Base-by-base conservation (phyloP, 345 rosid genomes). In the Lepidium aucheri region DNA sequence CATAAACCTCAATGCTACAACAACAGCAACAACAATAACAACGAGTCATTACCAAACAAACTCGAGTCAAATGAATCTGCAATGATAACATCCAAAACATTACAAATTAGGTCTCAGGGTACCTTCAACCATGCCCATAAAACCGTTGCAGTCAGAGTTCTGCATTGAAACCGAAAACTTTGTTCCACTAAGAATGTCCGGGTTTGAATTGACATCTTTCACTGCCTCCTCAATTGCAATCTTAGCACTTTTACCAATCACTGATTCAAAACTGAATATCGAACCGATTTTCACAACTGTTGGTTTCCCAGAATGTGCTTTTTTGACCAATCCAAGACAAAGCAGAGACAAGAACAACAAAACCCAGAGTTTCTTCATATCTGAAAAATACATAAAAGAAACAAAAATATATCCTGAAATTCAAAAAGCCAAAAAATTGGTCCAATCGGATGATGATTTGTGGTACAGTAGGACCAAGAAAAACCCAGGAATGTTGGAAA, bases 41-140 rank as follows among this genome's bases (percentile, higher is more conserved):
- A 26, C 30, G 22, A 45, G n/a, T 35, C n/a, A 50, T 3, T 10
- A 66, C 36, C 42, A 54, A 60, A 30, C 30, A 43, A 53, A 33
- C 15, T 6, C 20, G 1, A 52, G 5, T 20, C 12, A 54, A 20
- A 17, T 1, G 7, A 17, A 6, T 55, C 56, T n/a, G 30, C 4
- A 28, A 1, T 51, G 36, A 51, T 51, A 34, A 7, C 15, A 54
- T 54, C 30, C 15, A 17, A 54, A 18, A 20, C 32, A 55, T 7
- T 55, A 35, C 30, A 26, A 12, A 4, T 17, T 7, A 15, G 8
- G 9, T 49, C 33, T 47, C 9, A 22, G 8, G 10, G 36, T 83
- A 92, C 96, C 96, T 88, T 93, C 86, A 57, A 85, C 76, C 97
- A 93, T 82, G 70, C 96, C 98, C 52, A 78, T 22, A 75, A 93